Conservation (phyloP, 2,329 filamentous ascomycete genomes). For the Xylariaceae sp. region DNA sequence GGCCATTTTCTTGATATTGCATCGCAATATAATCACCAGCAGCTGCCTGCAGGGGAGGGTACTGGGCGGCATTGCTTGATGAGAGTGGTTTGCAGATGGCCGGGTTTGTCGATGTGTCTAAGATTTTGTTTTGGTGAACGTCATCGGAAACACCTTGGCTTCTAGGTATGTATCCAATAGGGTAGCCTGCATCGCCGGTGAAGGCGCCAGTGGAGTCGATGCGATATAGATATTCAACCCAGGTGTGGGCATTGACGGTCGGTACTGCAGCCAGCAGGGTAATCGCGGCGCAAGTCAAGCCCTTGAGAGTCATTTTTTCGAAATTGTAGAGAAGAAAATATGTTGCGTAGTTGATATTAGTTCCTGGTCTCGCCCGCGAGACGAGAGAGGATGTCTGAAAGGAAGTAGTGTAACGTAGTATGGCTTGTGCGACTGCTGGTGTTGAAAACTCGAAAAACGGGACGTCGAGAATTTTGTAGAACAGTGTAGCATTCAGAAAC, state of each 20-base stretch:
- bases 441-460: background rate
- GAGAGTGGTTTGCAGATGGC: slow-evolving; percentile 68
- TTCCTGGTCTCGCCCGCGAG: slow-evolving; percentile 33
- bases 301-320: slow-evolving; percentile 29
- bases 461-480: background rate
- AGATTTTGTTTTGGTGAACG: slow-evolving; percentile 64
- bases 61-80: slow-evolving; percentile 59
- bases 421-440: background rate
- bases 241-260: slow-evolving; percentile 68
- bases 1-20: slow-evolving; percentile 76
- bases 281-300: slow-evolving; percentile 24
- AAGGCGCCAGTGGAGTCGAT: slow-evolving; percentile 78
- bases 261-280: slow-evolving; percentile 42
- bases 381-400: slow-evolving; percentile 17
- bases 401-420: slow-evolving; percentile 3
- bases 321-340: background rate
- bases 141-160: slow-evolving; percentile 62
- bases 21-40: slow-evolving; percentile 70
- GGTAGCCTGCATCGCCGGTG: slow-evolving; percentile 71
- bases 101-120: slow-evolving; percentile 53
- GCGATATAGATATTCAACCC: slow-evolving; percentile 78
- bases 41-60: slow-evolving; percentile 63
- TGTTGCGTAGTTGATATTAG: slow-evolving; percentile 9
- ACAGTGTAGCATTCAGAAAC: slow-evolving; percentile 1
- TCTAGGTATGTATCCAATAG: slow-evolving; percentile 72